Conservation (phyloP, 768 basidiomycete species). For the Suillus bovinus region DNA sequence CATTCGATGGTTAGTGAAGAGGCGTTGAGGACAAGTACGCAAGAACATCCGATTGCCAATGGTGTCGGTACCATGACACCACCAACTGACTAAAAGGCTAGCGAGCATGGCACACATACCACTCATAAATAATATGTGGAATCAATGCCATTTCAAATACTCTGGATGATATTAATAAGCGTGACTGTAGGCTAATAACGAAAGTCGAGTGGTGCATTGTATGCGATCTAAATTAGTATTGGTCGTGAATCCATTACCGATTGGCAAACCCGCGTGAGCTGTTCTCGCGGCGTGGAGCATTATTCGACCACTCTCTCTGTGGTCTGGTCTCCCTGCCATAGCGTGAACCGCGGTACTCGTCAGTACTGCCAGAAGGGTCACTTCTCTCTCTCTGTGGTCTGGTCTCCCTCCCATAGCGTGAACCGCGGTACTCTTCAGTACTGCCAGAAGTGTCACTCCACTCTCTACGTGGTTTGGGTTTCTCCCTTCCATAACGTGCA, state of each 20-base stretch:
- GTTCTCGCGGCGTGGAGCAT: background rate
- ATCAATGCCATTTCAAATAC: background rate
- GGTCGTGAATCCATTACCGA: background rate
- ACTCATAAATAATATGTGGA: background rate
- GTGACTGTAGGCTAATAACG: background rate
- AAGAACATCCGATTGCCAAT: conserved; percentile 30
- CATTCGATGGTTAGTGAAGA: conserved; percentile 74
- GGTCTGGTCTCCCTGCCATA: background rate
- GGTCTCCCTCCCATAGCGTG: conserved; percentile 2
- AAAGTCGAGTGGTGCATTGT: conserved; percentile 4
- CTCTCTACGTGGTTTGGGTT: background rate
- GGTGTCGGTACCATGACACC: conserved; percentile 20
- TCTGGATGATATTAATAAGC: conserved; percentile 5
- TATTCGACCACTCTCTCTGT: background rate
- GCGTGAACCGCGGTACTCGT: conserved; percentile 4
- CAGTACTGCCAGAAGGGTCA: conserved; percentile 1
- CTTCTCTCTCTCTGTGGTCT: background rate
- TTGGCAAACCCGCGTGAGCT: background rate
- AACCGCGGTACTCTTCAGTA: background rate
- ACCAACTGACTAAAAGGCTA: background rate
- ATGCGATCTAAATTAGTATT: conserved; percentile 2
- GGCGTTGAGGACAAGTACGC: conserved; percentile 41
- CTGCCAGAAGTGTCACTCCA: conserved; percentile 4
- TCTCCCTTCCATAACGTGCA: conserved; percentile 8
- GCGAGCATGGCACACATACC: background rate